Conservation (phyloP, 2,329 filamentous ascomycete genomes). For the Bipolaris victoriae region DNA sequence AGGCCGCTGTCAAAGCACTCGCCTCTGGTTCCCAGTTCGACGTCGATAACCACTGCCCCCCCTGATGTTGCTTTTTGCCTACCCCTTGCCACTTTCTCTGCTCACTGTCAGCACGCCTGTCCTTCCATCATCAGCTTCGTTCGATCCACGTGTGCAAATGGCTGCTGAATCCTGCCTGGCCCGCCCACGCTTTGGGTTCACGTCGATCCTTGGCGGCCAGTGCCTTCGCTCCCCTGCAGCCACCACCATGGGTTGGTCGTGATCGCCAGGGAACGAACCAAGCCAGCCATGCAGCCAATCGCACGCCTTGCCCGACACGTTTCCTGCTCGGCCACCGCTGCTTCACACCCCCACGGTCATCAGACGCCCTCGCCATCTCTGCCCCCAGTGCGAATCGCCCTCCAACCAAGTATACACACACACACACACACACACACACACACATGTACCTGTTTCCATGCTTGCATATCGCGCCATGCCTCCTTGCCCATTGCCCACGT, state of each 20-base stretch:
- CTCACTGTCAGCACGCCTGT: too few species aligned
- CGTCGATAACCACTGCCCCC: neutral
- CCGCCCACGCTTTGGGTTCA: conserved; percentile 2
- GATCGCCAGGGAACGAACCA: conserved; percentile 15
- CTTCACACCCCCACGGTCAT: neutral
- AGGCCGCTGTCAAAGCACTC: conserved; percentile 19
- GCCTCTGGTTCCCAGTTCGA: conserved; percentile 3
- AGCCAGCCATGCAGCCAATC: conserved; percentile 14
- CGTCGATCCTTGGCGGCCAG: conserved; percentile 14
- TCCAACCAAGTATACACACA: too few species aligned
- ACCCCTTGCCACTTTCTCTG: neutral
- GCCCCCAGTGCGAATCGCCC: neutral
- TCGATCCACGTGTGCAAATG: neutral
- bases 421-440: too few species aligned
- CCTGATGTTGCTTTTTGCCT: conserved; percentile 7
- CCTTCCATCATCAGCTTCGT: neutral
- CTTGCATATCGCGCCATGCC: neutral
- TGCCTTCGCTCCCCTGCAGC: conserved; percentile 20
- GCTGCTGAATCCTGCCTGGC: neutral
- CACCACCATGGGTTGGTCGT: conserved; percentile 8
- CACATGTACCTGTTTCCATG: too few species aligned
- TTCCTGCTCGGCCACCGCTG: conserved; percentile 16
- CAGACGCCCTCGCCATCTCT: neutral
- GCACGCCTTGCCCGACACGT: conserved; percentile 14
- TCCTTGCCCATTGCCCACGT: neutral